Conservation (phyloP, 2,329 filamentous ascomycete genomes). For the Aspergillus latus region DNA sequence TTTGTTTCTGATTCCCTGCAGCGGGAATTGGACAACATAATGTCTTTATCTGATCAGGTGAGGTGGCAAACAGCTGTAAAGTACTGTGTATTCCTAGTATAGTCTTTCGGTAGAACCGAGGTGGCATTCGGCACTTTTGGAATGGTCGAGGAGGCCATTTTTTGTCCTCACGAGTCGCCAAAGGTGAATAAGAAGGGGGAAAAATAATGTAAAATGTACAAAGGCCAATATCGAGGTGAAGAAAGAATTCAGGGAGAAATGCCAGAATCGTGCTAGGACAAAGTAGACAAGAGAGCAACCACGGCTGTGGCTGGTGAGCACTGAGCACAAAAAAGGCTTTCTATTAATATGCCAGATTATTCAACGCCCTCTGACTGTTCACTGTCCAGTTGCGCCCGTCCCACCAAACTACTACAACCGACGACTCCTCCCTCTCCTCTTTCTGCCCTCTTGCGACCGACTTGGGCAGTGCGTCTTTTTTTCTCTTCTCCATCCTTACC, state of each 20-base stretch:
- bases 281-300: background rate
- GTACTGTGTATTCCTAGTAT: background rate
- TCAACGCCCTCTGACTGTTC: constrained; percentile 10
- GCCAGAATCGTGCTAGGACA: background rate
- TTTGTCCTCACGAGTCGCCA: background rate
- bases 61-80: background rate
- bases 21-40: constrained; percentile 3
- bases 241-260: constrained; percentile 1
- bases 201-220: background rate
- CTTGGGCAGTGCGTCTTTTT: constrained; percentile 15
- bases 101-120: background rate
- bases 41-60: constrained; percentile 1
- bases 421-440: constrained; percentile 8
- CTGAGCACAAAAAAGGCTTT: constrained; percentile 6
- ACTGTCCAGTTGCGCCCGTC: constrained; percentile 12
- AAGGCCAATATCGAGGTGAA: background rate
- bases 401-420: constrained; percentile 14
- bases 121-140: background rate
- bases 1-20: constrained; percentile 11
- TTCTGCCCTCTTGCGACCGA: constrained; percentile 15
- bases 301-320: constrained; percentile 21
- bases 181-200: background rate
- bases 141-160: background rate
- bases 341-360: constrained; percentile 16
- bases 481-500: constrained; percentile 16